phyloP scores from a whole-genome alignment of 306 rosid species.

The Cicer chorassanicum region DNA sequence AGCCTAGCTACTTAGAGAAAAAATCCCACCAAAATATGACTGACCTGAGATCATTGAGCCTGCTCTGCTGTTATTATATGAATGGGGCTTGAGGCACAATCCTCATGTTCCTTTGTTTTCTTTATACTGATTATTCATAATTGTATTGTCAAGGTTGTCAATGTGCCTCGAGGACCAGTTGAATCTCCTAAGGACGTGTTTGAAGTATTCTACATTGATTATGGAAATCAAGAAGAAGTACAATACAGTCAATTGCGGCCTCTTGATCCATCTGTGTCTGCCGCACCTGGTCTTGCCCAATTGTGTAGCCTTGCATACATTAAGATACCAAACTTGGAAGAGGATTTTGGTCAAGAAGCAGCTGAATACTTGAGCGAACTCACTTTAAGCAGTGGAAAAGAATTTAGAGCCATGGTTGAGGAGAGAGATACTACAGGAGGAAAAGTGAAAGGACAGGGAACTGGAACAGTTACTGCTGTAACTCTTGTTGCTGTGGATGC shows the following conservation, averaged over 20 bases:
- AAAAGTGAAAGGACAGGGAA: conserved; percentile 91
- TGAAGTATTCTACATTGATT: conserved; percentile 93
- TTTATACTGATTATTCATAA: conserved; percentile 38
- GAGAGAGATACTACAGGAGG: conserved; percentile 88
- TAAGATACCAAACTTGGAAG: conserved; percentile 82
- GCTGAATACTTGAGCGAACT: conserved; percentile 80
- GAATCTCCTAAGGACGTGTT: conserved; percentile 76
- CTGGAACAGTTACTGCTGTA: conserved; percentile 73
- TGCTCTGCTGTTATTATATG: too few species aligned
- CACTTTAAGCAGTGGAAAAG: conserved; percentile 66
- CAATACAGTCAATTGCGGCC: conserved; percentile 78
- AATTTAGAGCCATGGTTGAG: conserved; percentile 87
- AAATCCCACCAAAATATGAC: too few species aligned
- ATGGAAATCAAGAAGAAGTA: conserved; percentile 92
- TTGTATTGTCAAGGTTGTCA: conserved; percentile 70
- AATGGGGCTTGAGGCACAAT: too few species aligned
- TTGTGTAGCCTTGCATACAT: conserved; percentile 88
- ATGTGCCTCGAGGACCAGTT: conserved; percentile 85
- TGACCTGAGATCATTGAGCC: too few species aligned
- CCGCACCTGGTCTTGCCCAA: conserved; percentile 90
- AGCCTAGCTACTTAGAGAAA: too few species aligned
- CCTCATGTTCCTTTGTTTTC: background rate
- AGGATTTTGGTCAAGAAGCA: conserved; percentile 95
- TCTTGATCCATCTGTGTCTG: conserved; percentile 75
- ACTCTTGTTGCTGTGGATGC: conserved; percentile 88